Percentiles rank a stretch among this genome's conserved stretches.
These are phyloP conservation scores for Wickerhamiella australiensis DNA, from an alignment of 805 yeast species.

Conservation along the genomic window DNA sequence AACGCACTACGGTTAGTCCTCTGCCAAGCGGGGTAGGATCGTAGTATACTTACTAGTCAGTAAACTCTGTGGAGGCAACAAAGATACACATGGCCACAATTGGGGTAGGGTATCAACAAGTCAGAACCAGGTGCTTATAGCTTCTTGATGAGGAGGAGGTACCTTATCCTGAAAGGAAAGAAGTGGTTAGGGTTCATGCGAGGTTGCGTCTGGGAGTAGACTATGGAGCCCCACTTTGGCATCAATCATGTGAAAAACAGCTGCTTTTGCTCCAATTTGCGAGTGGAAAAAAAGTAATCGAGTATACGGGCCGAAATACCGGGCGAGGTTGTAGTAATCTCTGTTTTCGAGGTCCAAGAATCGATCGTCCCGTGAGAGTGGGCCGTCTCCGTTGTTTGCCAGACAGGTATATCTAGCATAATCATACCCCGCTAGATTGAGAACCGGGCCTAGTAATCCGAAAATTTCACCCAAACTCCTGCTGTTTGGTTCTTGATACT, in stretches of 20 bases:
- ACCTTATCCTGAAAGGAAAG: background rate
- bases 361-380: no score
- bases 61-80: conserved; percentile 53
- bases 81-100: conserved; percentile 63
- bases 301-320: no score
- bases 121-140: background rate
- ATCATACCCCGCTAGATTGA: no score
- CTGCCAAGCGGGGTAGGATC: background rate
- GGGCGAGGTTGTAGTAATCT: no score
- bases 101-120: background rate
- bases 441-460: no score
- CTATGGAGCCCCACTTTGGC: background rate
- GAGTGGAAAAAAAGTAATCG: no score
- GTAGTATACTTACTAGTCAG: conserved; percentile 38
- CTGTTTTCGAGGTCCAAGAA: no score
- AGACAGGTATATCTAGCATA: no score
- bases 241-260: no score
- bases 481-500: background rate
- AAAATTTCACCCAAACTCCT: background rate
- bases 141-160: background rate
- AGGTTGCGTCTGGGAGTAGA: background rate
- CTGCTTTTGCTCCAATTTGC: no score
- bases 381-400: no score
- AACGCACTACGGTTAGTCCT: conserved; percentile 37
- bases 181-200: background rate